phyloP scores from a whole-genome alignment of 2,329 filamentous ascomycete genomes.

The Penicillium sp. region DNA sequence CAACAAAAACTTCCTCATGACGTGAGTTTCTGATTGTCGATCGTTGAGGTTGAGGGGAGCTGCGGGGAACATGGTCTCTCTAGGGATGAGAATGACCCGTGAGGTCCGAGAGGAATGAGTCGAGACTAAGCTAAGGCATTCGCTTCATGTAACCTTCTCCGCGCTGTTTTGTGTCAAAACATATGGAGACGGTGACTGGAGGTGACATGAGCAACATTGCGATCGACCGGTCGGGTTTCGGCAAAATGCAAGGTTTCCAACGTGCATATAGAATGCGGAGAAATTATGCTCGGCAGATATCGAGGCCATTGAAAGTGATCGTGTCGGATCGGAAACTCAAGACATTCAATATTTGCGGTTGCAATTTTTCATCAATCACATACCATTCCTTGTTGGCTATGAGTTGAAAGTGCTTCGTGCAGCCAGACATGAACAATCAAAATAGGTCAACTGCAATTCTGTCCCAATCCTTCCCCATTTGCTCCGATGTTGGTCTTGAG shows the following conservation, averaged over 20 bases:
- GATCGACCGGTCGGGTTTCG: neutral
- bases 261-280: neutral
- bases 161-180: neutral
- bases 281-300: neutral
- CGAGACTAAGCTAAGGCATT: neutral
- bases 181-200: neutral
- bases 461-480: conserved; percentile 25
- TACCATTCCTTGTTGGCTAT: neutral
- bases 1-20: neutral
- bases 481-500: conserved; percentile 13
- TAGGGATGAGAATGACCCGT: conserved; percentile 5
- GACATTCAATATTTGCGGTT: neutral
- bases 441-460: conserved; percentile 26
- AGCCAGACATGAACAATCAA: conserved; percentile 5
- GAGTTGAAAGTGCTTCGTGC: neutral
- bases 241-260: neutral
- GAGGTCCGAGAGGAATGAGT: neutral
- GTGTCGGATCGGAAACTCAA: neutral
- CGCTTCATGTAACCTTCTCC: conserved; percentile 5
- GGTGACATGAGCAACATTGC: neutral
- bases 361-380: neutral
- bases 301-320: neutral
- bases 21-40: conserved; percentile 10
- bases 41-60: conserved; percentile 9
- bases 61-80: conserved; percentile 19